These are phyloP conservation scores for Fusarium miscanthi DNA, from an alignment of 2,329 filamentous ascomycete species.

Conservation along the genomic window DNA sequence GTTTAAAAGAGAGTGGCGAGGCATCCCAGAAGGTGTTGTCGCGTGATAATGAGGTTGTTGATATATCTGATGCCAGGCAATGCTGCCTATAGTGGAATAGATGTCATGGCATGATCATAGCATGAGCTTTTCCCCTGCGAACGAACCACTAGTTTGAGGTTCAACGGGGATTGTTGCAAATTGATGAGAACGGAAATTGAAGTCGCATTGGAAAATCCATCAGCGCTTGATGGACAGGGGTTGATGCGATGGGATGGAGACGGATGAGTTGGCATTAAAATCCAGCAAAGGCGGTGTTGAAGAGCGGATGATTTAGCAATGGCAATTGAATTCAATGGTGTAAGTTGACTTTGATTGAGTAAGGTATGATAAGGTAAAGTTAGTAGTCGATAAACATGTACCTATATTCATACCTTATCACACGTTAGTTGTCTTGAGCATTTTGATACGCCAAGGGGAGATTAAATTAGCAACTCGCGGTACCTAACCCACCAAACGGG, in stretches of 20 bases:
- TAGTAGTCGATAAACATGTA: background rate
- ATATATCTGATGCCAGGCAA: background rate
- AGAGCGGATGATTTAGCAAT: slow-evolving; percentile 6
- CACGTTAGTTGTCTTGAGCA: background rate
- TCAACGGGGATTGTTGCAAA: slow-evolving; percentile 11
- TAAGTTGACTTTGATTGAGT: background rate
- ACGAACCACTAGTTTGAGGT: background rate
- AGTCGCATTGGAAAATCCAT: slow-evolving; percentile 26
- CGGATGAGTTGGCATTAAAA: slow-evolving; percentile 20
- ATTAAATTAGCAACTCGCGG: slow-evolving; percentile 20
- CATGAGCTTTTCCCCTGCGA: slow-evolving; percentile 13
- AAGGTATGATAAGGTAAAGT: too few species aligned
- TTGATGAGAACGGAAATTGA: slow-evolving; percentile 25
- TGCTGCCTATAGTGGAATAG: background rate
- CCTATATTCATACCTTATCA: background rate
- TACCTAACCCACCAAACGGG: slow-evolving; percentile 16
- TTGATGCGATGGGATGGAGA: slow-evolving; percentile 31
- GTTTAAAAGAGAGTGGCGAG: slow-evolving; percentile 32
- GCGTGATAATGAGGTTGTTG: slow-evolving; percentile 23
- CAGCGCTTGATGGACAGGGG: slow-evolving; percentile 33
- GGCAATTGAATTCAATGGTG: background rate
- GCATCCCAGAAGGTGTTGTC: slow-evolving; percentile 2
- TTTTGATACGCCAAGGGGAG: slow-evolving; percentile 2
- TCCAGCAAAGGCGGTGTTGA: slow-evolving; percentile 26
- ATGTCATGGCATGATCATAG: slow-evolving; percentile 9